phyloP scores from a whole-genome alignment of 495 filamentous ascomycete genomes.

The Penicilliopsis zonata region DNA sequence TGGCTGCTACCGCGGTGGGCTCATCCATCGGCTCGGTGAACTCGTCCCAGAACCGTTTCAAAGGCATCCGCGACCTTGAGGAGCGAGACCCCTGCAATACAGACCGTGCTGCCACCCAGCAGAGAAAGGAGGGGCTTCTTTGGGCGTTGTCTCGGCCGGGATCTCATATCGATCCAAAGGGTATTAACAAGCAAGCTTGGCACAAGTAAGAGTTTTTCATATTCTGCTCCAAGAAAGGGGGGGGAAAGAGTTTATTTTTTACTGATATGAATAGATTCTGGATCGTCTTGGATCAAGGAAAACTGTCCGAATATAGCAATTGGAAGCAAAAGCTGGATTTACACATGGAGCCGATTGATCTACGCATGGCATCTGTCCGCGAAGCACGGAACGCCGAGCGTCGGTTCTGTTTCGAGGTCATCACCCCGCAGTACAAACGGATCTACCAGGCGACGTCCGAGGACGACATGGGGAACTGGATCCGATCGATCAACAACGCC shows the following conservation, averaged over 20 bases:
- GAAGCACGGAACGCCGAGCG: constrained; percentile 90
- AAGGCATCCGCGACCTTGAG: constrained; percentile 79
- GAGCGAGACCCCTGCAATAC: constrained; percentile 50
- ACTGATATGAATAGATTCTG: too few species aligned
- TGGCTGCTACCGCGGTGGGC: constrained; percentile 15
- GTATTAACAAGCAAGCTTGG: constrained; percentile 94
- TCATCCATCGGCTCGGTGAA: constrained; percentile 24
- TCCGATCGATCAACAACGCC: constrained; percentile 92
- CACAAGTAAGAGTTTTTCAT: constrained; percentile 99
- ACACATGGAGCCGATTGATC: constrained; percentile 96
- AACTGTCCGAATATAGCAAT: constrained; percentile 95
- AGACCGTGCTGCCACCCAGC: constrained; percentile 35
- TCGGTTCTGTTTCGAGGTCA: constrained; percentile 96
- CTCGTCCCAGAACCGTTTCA: constrained; percentile 57
- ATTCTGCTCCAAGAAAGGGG: too few species aligned
- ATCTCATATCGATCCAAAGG: constrained; percentile 88
- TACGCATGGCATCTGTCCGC: constrained; percentile 91
- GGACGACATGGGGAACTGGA: constrained; percentile 97
- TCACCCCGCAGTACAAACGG: constrained; percentile 91
- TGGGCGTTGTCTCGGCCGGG: constrained; percentile 92
- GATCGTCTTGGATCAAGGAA: constrained; percentile 95
- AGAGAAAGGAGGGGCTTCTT: constrained; percentile 81
- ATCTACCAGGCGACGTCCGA: constrained; percentile 97
- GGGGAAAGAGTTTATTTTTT: too few species aligned
- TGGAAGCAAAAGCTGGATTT: constrained; percentile 97